These are phyloP conservation scores for Hortaea werneckii DNA, from an alignment of 2,329 filamentous ascomycete species.

Conservation along the genomic window DNA sequence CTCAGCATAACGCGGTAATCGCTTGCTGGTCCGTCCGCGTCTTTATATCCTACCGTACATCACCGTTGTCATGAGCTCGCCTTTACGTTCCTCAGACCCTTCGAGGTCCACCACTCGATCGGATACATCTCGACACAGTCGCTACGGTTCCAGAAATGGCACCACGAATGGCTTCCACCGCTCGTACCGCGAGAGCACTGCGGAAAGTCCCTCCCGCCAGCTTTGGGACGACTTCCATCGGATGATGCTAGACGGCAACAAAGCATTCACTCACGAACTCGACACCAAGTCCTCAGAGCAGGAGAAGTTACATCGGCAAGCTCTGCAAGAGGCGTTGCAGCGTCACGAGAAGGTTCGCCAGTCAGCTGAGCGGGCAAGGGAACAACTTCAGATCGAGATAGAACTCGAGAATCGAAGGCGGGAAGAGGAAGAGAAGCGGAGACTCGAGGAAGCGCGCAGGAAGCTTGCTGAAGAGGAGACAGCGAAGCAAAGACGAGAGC, in stretches of 20 bases:
- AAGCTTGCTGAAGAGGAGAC: conserved; percentile 34
- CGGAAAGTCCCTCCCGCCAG: conserved; percentile 13
- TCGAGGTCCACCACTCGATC: conserved; percentile 3
- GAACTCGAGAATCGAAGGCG: conserved; percentile 24
- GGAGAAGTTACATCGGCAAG: conserved; percentile 52
- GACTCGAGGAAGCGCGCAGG: conserved; percentile 31
- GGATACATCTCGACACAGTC: conserved; percentile 3
- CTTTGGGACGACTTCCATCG: conserved; percentile 33
- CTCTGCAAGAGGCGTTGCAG: conserved; percentile 53
- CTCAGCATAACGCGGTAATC: too few relatives aligned
- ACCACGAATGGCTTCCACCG: conserved; percentile 6
- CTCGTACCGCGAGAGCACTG: background rate
- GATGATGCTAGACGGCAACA: conserved; percentile 32
- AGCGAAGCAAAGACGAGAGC: conserved; percentile 23
- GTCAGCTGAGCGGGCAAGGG: conserved; percentile 44
- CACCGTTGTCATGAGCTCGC: conserved; percentile 4
- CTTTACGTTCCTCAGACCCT: conserved; percentile 2
- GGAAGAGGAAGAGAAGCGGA: conserved; percentile 27
- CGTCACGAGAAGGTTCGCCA: conserved; percentile 56
- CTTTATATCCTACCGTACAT: background rate
- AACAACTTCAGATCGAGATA: conserved; percentile 37
- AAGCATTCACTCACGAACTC: conserved; percentile 46
- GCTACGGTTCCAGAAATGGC: conserved; percentile 1
- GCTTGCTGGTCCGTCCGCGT: too few relatives aligned
- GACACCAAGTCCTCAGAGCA: conserved; percentile 54